Conservation (phyloP, 2,329 filamentous ascomycete species). For the Monilinia laxa region DNA sequence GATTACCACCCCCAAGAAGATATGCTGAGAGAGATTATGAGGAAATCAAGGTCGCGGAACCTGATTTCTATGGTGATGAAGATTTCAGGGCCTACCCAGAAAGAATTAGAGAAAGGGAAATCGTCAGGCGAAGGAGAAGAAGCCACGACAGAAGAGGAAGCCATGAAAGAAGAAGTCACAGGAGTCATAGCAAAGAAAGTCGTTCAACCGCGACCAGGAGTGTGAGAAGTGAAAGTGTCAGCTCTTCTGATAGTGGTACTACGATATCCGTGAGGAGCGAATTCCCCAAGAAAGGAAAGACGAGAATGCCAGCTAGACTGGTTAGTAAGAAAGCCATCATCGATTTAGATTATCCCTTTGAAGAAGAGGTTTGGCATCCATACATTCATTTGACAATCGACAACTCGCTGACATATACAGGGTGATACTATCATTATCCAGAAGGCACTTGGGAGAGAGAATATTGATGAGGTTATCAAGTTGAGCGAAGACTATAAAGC, state of each 20-base stretch:
- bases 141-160: conserved; percentile 36
- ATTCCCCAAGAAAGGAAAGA: conserved; percentile 84
- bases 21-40: conserved; percentile 60
- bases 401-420: conserved; percentile 50
- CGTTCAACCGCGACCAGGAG: conserved; percentile 33
- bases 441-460: conserved; percentile 81
- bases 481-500: conserved; percentile 74
- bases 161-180: conserved; percentile 36
- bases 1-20: conserved; percentile 57
- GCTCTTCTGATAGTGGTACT: conserved; percentile 47
- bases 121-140: conserved; percentile 49
- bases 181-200: conserved; percentile 35
- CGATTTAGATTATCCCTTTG: conserved; percentile 81
- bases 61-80: conserved; percentile 68
- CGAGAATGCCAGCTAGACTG: conserved; percentile 76
- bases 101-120: conserved; percentile 60
- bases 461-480: conserved; percentile 86
- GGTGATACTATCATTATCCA: conserved; percentile 78
- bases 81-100: conserved; percentile 64
- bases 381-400: background rate
- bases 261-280: conserved; percentile 53
- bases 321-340: conserved; percentile 79
- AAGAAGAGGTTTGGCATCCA: conserved; percentile 68
- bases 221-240: conserved; percentile 43
- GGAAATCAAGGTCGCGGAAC: conserved; percentile 67